phyloP scores from a whole-genome alignment of 148 eudicot species.

The Rhododendron ferrugineum region DNA sequence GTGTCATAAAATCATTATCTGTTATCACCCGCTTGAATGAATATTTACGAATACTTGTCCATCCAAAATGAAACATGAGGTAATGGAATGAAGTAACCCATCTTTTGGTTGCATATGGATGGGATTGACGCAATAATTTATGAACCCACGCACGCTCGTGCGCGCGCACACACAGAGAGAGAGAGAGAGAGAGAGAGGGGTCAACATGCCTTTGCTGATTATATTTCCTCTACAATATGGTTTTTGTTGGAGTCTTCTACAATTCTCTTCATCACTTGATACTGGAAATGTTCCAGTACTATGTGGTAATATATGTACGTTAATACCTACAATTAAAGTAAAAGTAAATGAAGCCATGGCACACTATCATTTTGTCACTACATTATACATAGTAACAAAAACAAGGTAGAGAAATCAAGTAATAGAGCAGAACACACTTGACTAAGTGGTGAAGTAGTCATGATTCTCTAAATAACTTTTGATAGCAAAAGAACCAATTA shows the following conservation, averaged over 20 bases:
- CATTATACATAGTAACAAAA: not conserved
- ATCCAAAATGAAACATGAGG: not conserved
- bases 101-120: not conserved
- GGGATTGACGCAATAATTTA: not conserved
- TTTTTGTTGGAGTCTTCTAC: not conserved
- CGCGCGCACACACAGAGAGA: not conserved
- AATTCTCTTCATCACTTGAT: not conserved
- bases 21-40: not conserved
- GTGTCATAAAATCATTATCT: not conserved
- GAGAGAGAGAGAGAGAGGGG: not conserved
- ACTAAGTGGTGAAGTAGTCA: not conserved
- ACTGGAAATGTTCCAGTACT: not conserved
- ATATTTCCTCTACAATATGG: not conserved
- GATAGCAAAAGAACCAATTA: too few species aligned
- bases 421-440: not conserved
- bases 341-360: not conserved
- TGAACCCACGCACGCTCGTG: not conserved
- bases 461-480: not conserved
- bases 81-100: not conserved
- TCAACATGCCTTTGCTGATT: not conserved
- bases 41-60: not conserved
- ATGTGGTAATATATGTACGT: not conserved
- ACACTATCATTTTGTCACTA: not conserved
- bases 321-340: not conserved
- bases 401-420: not conserved